Base-by-base conservation (phyloP, 164 flowering plant species). In the Piper longum region DNA sequence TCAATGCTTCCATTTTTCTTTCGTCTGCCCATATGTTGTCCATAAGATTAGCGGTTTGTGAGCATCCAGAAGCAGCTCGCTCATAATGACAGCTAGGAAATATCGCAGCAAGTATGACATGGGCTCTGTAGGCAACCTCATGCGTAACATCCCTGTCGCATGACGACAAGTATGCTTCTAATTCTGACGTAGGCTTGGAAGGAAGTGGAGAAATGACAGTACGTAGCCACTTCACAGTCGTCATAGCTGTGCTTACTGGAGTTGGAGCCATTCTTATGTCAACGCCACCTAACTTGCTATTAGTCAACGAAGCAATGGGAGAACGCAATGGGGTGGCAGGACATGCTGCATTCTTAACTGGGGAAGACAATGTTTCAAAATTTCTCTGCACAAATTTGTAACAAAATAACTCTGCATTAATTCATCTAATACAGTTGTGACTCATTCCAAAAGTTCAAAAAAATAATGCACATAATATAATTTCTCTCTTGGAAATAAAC, bases 181-280 rank as follows among this genome's bases (percentile, higher is more conserved):
- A 73, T 66, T 79, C 89, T 17, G 79, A 63, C 48, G 99, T 91
- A 19, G 99, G 99, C 64, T 76, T 84, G 42, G 95, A 71, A 64
- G 92, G 83, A 66, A 90, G 89, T 16, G 97, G 92, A 72, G 87
- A 84, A 67, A 95, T 80, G 44, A 86, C 77, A 4, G 93, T 83
- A 6, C 98, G 78, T 6, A 91, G 95, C 99, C 99, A 95, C 78
- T 86, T 91, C 59, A 96, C 96, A 68, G 99, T 95, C 18, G 96
- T 95, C 97, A 95, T 89, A 61, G 96, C 97, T 63, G 91, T 87
- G 85, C 83, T 90, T 36, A 95, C 97, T 48, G 99, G 99, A 40
- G 97, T 95, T 51, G 87, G 78, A 41, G 78, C 76, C 73, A 83
- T 70, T 78, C 72, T 88, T 54, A 71, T 61, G 75, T 65, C 77